Evolutionary conservation across 768 basidiomycete genomes (phyloP).

Genomic region (Xanthoconium purpureum): DNA sequence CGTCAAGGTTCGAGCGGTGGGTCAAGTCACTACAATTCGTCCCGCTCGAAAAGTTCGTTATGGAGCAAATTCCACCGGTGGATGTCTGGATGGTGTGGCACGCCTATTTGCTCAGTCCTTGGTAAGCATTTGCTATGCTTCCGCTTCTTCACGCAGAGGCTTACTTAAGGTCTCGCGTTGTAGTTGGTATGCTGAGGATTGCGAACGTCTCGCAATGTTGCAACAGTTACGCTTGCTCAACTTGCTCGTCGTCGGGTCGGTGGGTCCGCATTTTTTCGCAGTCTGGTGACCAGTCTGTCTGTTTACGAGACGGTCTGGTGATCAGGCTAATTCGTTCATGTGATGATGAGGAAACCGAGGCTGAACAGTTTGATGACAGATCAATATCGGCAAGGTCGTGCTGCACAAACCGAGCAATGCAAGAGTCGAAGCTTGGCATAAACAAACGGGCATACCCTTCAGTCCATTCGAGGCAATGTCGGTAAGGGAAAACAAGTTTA

Average conservation of each 20-base stretch:
- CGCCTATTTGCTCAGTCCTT: conserved; percentile 39
- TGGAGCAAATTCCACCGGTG: conserved; percentile 31
- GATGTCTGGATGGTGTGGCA: conserved; percentile 46
- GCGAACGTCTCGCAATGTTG: conserved; percentile 28
- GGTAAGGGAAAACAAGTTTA: conserved; percentile 16
- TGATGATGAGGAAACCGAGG: not conserved
- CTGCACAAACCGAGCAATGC: conserved; percentile 13
- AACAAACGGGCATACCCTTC: conserved; percentile 27
- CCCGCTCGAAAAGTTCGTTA: conserved; percentile 26
- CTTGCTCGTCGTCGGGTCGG: conserved; percentile 28
- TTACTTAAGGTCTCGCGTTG: not conserved
- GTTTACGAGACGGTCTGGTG: too few species aligned
- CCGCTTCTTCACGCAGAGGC: not conserved
- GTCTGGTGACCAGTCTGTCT: conserved; percentile 14
- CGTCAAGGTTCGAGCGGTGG: conserved; percentile 37
- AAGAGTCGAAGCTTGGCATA: conserved; percentile 21
- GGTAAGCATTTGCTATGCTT: conserved; percentile 17
- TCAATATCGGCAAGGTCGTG: conserved; percentile 22
- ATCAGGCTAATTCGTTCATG: not conserved
- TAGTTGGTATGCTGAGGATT: conserved; percentile 35
- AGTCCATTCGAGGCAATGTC: conserved; percentile 37
- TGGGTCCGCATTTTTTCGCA: conserved; percentile 8
- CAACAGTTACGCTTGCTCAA: conserved; percentile 28
- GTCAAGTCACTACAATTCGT: conserved; percentile 22
- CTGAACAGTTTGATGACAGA: conserved; percentile 12